Evolutionary conservation across 345 rosid genomes (phyloP), one percentile per base, ranked within the genome.

Genomic region (Populus euphratica): DNA sequence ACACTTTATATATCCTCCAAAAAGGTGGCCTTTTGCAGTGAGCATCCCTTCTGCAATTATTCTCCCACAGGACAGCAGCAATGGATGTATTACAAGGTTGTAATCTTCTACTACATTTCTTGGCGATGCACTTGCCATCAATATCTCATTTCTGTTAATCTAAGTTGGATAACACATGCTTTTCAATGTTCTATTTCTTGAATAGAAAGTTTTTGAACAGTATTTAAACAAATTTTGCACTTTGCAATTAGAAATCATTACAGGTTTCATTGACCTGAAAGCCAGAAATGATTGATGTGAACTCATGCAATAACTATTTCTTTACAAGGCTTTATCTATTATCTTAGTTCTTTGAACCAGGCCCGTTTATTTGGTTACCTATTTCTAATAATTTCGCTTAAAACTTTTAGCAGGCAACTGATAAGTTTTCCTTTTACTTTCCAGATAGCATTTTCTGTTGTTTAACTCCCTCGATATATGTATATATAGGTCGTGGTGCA

Each of bases 1-100:
- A 89, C 90, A 5, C 91, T 92, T 49, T 94, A 91, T 81, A 36
- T 90, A 76, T 90, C 98, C 56, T 87, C 75, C 50, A 85, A 80
- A 84, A 88, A 86, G 67, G 50, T 90, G 73, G 79, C 93, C 68
- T 94, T 93, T 68, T 89, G 88, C 41, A 90, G 97, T 59, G 97
- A 94, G 71, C 73, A 84, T 81, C 90, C 95, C 74, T 77, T 94
- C 54, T 84, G 80, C 43, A 72, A 75, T 49, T 81, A 87, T 77
- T 80, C 86, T 69, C 68, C 97, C 2, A 63, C 84, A 1, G 91
- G 91, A 52, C 84, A 62, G 77, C 90, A 86, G 76, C 81, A 89
- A 68, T 87, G 91, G 81, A 82, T 90, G 77, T 85, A 89, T 39
- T 90, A 89, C 84, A 94, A 94, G 98, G 97, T 89, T 68, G 68